phyloP scores from a whole-genome alignment of 1,284 basidiomycete genomes.

The Pascua sp. region DNA sequence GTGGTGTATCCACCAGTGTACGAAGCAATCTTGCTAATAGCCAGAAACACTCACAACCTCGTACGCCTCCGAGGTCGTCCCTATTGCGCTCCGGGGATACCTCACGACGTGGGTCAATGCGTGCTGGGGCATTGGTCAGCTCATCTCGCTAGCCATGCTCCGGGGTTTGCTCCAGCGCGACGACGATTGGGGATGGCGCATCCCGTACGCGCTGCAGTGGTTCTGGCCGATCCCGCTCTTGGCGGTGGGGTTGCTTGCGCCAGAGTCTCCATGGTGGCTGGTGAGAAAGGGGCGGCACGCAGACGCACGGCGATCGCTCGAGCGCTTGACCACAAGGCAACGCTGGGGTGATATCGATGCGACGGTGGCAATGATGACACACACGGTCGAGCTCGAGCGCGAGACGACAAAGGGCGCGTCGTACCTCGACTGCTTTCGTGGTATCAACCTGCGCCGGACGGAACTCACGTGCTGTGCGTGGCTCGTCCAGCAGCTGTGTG shows the following conservation, averaged over 20 bases:
- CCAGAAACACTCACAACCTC: constrained; percentile 50
- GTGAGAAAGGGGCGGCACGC: constrained; percentile 25
- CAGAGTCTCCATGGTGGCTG: constrained; percentile 33
- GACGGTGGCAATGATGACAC: constrained; percentile 34
- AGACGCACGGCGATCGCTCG: constrained; percentile 21
- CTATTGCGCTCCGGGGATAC: constrained; percentile 42
- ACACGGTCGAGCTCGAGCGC: constrained; percentile 32
- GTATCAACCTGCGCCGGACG: constrained; percentile 19
- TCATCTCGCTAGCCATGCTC: constrained; percentile 24
- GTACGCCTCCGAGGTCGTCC: too few species aligned
- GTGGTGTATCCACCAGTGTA: too few species aligned
- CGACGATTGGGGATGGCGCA: constrained; percentile 4
- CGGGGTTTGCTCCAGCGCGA: background rate
- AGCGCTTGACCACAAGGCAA: constrained; percentile 18
- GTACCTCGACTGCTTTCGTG: constrained; percentile 34
- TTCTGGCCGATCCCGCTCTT: constrained; percentile 40
- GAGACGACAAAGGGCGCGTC: constrained; percentile 14
- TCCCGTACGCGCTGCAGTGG: constrained; percentile 50
- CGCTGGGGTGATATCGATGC: constrained; percentile 22
- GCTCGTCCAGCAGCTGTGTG: constrained; percentile 24
- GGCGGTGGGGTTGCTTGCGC: constrained; percentile 21
- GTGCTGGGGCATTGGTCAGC: constrained; percentile 45
- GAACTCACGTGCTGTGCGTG: constrained; percentile 13
- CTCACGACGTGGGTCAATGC: constrained; percentile 43
- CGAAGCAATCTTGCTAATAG: too few species aligned